Base-by-base conservation (phyloP, 768 basidiomycete genomes). In the Trametes elegans region DNA sequence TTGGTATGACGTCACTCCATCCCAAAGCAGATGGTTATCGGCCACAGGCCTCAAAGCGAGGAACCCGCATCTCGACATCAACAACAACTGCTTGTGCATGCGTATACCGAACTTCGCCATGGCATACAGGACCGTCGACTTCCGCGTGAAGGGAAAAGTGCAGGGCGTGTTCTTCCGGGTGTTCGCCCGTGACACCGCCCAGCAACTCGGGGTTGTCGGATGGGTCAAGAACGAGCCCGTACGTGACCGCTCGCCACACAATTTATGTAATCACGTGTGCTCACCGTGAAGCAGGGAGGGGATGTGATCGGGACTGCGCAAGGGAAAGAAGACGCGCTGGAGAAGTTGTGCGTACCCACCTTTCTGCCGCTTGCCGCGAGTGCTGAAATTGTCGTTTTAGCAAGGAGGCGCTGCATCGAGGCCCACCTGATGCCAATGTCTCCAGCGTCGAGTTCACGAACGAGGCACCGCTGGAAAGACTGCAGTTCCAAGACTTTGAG, bases 221-320 rank as follows among this genome's bases (percentile, higher is more conserved):
- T 64, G 63, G 63, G 53, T 64, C 7, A 51, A 46, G 27, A 64
- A 64, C 44, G 58, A 64, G n/a, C 50, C 52, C 38, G 63, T 64
- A 42, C 29, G 55, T 19, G 10, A 19, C 1, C 0, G 32, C n/a
- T 23, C 3, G 21, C 7, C 16, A 13, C 5, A 5, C 1, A 16
- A 6, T n/a, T 1, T 8, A 36, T 6, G 6, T 11, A 13, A 0
- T 23, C 10, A 23, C 4, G 3, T 7, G 4, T 19, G 23, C 26
- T 56, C 23, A 53, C 28, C 4, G 2, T 3, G 3, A 1, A 9
- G 6, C 40, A 64, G 63, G 38, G 43, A 3, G 63, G 63, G 13
- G 55, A 62, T 40, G 63, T 64, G 3, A 39, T 57, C 5, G 63
- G 63, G 4, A 59, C 53, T 19, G 63, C 61, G 0, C 60, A 62